Evolutionary conservation across 106 monocot species (phyloP).

Genomic region (Cymbidium sinense): DNA sequence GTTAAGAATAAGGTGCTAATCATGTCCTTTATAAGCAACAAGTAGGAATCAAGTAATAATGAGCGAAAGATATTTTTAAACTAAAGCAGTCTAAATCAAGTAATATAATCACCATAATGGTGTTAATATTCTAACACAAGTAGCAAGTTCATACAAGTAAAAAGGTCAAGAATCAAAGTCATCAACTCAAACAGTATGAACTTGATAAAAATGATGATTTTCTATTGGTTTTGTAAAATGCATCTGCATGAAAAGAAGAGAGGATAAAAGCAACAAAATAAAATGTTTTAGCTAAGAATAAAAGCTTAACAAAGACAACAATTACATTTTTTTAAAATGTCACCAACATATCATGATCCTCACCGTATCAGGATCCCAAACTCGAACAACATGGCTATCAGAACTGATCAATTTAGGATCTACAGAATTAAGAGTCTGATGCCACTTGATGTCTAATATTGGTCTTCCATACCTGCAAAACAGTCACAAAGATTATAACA

Average conservation of each 20-base stretch:
- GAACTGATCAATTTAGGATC: constrained; percentile 74
- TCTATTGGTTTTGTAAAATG: neutral
- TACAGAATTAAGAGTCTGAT: constrained; percentile 73
- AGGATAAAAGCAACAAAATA: neutral
- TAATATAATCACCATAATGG: neutral
- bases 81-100: neutral
- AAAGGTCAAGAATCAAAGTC: neutral
- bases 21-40: neutral
- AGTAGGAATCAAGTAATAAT: neutral
- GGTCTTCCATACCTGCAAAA: constrained; percentile 70
- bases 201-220: neutral
- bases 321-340: neutral
- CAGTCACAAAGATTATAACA: neutral
- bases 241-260: neutral
- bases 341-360: constrained; percentile 7
- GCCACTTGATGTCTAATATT: constrained; percentile 85
- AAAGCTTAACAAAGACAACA: neutral
- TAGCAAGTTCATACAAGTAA: neutral
- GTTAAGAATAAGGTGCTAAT: neutral
- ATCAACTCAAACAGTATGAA: neutral
- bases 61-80: neutral
- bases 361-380: constrained; percentile 93
- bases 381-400: constrained; percentile 66
- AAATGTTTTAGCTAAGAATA: neutral
- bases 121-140: neutral